Conservation (phyloP, 2,329 filamentous ascomycete genomes). For the Sarocladium kiliense region DNA sequence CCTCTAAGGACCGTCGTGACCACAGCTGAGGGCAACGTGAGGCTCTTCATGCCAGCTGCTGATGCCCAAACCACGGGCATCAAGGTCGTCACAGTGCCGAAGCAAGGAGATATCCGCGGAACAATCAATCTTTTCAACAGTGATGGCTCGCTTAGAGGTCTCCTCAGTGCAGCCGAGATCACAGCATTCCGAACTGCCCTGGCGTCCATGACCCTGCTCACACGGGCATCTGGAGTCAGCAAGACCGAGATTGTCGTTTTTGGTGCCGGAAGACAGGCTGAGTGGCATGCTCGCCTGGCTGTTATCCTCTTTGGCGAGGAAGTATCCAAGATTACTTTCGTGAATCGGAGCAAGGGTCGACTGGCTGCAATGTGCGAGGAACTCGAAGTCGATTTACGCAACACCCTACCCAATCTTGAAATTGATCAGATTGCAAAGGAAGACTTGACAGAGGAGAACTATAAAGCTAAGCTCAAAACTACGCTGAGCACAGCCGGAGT, state of each 20-base stretch:
- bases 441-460: conserved; percentile 11
- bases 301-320: conserved; percentile 39
- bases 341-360: conserved; percentile 24
- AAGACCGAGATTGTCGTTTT: conserved; percentile 19
- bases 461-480: conserved; percentile 7
- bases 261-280: conserved; percentile 25
- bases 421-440: conserved; percentile 4
- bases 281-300: conserved; percentile 64
- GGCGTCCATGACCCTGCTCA: conserved; percentile 56
- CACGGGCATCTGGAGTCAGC: conserved; percentile 23
- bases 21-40: conserved; percentile 7
- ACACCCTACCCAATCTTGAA: conserved; percentile 3
- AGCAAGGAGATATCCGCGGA: conserved; percentile 5
- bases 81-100: conserved; percentile 8
- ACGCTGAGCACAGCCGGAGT: conserved; percentile 17
- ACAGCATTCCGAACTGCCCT: conserved; percentile 66
- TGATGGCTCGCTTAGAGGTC: conserved; percentile 50
- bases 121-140: conserved; percentile 52
- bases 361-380: conserved; percentile 12
- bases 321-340: conserved; percentile 22
- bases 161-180: conserved; percentile 63
- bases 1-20: conserved; percentile 5
- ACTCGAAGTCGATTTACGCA: conserved; percentile 15
- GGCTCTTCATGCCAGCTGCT: conserved; percentile 7
- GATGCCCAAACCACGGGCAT: conserved; percentile 6